Conservation (phyloP, 2,329 filamentous ascomycete genomes). For the Aspergillus pseudoviridinutans region DNA sequence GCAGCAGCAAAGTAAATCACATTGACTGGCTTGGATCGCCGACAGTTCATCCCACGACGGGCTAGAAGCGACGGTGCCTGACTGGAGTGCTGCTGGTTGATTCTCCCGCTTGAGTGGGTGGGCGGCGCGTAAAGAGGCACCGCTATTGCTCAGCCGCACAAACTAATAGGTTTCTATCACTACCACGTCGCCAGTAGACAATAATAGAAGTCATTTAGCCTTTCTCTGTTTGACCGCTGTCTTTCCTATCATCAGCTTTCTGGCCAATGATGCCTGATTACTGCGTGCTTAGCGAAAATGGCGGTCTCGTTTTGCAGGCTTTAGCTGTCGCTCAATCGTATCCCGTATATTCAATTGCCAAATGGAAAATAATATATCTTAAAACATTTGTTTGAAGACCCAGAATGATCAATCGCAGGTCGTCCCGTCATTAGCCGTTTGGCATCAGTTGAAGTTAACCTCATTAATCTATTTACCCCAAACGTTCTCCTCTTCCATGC, state of each 20-base stretch:
- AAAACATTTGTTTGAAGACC: neutral
- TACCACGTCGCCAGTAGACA: neutral
- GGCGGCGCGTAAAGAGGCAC: slow-evolving; percentile 21
- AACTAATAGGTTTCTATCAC: neutral
- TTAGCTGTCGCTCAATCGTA: neutral
- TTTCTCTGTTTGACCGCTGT: neutral
- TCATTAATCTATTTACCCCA: slow-evolving; percentile 24
- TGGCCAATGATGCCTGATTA: neutral
- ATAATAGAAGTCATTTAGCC: neutral
- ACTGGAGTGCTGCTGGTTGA: neutral
- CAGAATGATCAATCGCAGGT: neutral
- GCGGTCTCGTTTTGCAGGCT: neutral
- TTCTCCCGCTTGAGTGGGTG: slow-evolving; percentile 3
- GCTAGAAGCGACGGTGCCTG: neutral
- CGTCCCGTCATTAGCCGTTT: neutral
- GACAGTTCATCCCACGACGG: neutral
- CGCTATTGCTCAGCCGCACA: slow-evolving; percentile 6
- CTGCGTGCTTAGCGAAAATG: neutral
- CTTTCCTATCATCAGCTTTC: neutral
- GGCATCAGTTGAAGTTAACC: neutral
- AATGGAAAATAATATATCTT: neutral
- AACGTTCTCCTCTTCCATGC: slow-evolving; percentile 37
- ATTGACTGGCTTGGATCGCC: neutral
- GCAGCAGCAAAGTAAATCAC: neutral
- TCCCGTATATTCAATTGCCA: neutral